Base-by-base conservation (phyloP, 2,329 filamentous ascomycete species). In the Arthrobotrys conoides region DNA sequence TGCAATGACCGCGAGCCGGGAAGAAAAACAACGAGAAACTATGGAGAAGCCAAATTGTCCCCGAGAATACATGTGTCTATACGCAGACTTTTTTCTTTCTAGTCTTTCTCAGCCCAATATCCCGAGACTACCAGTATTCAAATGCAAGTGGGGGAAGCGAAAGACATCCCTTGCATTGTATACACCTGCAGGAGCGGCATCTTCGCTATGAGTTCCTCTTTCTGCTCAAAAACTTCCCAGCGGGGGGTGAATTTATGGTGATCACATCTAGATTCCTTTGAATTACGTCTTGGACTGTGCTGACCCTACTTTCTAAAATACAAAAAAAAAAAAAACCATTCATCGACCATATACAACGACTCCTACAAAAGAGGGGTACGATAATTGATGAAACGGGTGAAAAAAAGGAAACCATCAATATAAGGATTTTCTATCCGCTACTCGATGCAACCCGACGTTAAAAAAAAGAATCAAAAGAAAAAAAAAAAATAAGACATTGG, bases 161-260 rank as follows among this genome's bases (percentile, higher is more conserved):
- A 59, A 59, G 38, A 36, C 5, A 75, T 75, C 64, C 71, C 57
- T 70, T 76, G 65, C 72, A 69, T 67, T 66, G 49, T 48, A 66
- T 57, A 64, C 61, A 46, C 33, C 59, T 73, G 72, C 65, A 57
- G 36, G 55, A 44, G 63, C 66, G 65, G 65, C 65, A 70, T 30
- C 27, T 30, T 77, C 72, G 72, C 65, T 57, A 76, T 71, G 59
- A 77, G 27, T 67, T 77, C 48, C 66, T 71, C 57, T 71, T 76
- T 71, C 49, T 30, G 53, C 51, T 49, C 2, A 44, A 38, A 33
- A 46, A 36, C 16, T 20, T 69, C 22, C 44, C 27, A 22, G 5
- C 27, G 22, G n/a, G 22, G n/a, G 10, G 6, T 10, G 24, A 8
- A 67, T 14, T 20, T 18, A 14, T 36, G 48, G 41, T 41, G 53